Base-by-base conservation (phyloP, 768 basidiomycete species). In the Piloderma croceum region DNA sequence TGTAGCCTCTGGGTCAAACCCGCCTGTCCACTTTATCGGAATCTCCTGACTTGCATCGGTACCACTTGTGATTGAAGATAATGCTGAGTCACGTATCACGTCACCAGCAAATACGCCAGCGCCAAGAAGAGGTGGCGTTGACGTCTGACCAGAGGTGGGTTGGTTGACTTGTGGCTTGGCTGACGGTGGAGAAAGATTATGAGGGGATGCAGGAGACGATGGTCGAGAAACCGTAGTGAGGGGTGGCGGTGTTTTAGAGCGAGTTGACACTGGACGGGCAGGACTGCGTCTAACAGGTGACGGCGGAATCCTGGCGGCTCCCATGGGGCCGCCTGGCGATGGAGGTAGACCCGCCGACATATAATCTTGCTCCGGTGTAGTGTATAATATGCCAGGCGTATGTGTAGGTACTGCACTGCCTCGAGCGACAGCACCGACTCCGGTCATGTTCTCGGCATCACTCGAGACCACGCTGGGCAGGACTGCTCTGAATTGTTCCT, bases 1-100 rank as follows among this genome's bases (percentile, higher is more conserved):
- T 15, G 15, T 15, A 15, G 27, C 27, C 10, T 15, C 27, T 15
- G 15, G 9, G 27, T 29, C 27, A n/a, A n/a, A n/a, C n/a, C n/a
- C n/a, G 4, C 80, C 81, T 5, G 74, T 74, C 81, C 80, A 84
- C 39, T 75, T 73, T 38, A 81, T 75, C 3, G 80, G 76, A 31
- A 76, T 64, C 23, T 83, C 73, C 12, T 59, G 60, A 38, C 64
- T 71, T 38, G 60, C 59, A 25, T 64, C 73, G 36, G 64, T 73
- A 36, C 57, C 67, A 29, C 60, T 60, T 5, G 70, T 68, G 44
- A 59, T 63, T 19, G 61, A 62, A 13, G 81, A 81, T 49, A 81
- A 70, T 5, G 69, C 72, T 21, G 84, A 84, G 51, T 84, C 81
- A 34, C 83, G 71, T 59, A 57, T 48, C 17, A 10, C 34, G 34